Percentiles rank a stretch among this genome's conserved stretches.
These are phyloP conservation scores for Lecanoromycetidae sp. DNA, from an alignment of 2,329 filamentous ascomycete genomes.

Conservation along the genomic window DNA sequence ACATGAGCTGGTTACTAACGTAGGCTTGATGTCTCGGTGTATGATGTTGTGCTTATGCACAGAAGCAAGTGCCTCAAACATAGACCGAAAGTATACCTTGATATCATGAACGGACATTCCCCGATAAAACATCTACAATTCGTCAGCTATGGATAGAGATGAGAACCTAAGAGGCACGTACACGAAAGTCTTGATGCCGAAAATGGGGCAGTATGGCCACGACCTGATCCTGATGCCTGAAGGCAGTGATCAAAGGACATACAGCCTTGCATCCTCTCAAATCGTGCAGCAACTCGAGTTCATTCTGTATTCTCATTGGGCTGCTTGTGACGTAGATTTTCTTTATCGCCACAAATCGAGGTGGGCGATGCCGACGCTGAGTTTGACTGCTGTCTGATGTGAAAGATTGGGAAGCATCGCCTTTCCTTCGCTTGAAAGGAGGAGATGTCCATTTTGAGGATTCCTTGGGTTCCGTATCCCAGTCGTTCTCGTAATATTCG, in stretches of 20 bases:
- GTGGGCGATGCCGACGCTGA: constrained; percentile 34
- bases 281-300: constrained; percentile 84
- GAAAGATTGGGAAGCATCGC: constrained; percentile 28
- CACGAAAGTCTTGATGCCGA: constrained; percentile 81
- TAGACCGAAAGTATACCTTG: constrained; percentile 73
- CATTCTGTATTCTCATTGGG: constrained; percentile 84
- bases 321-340: constrained; percentile 99
- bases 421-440: constrained; percentile 45
- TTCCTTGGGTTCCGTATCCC: constrained; percentile 60
- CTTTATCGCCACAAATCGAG: constrained; percentile 89
- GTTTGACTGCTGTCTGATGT: constrained; percentile 20
- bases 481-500: constrained; percentile 69
- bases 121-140: constrained; percentile 56
- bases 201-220: constrained; percentile 93
- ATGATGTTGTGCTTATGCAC: constrained; percentile 78
- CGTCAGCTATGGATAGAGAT: constrained; percentile 2
- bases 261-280: constrained; percentile 72
- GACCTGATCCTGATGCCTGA: constrained; percentile 86
- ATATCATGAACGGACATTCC: constrained; percentile 79
- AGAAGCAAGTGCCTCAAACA: constrained; percentile 72
- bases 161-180: constrained; percentile 8
- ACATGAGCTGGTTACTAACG: constrained; percentile 30
- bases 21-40: constrained; percentile 93
- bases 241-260: constrained; percentile 94
- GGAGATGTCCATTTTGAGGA: constrained; percentile 57